These are phyloP conservation scores for Eutypella sp. DNA, from an alignment of 2,329 filamentous ascomycete genomes.

Conservation along the genomic window DNA sequence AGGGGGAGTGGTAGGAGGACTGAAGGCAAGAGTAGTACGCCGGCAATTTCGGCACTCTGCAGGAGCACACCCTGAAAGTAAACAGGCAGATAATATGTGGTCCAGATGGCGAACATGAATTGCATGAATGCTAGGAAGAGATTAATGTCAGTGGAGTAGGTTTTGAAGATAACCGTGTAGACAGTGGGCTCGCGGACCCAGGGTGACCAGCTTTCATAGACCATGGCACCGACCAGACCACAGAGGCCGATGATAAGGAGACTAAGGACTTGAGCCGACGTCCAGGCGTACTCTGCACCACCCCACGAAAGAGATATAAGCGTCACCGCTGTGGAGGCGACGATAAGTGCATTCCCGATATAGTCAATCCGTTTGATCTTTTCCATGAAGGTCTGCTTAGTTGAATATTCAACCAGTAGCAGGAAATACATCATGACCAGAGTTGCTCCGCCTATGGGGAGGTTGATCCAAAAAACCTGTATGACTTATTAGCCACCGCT, in stretches of 20 bases:
- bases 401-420: slow-evolving; percentile 33
- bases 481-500: too few relatives aligned
- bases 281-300: slow-evolving; percentile 33
- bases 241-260: slow-evolving; percentile 35
- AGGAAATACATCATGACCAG: slow-evolving; percentile 23
- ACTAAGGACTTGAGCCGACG: slow-evolving; percentile 27
- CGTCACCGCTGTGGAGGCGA: slow-evolving; percentile 27
- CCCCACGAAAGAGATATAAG: slow-evolving; percentile 35
- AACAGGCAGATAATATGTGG: slow-evolving; percentile 36
- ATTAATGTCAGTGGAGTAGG: slow-evolving; percentile 27
- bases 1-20: slow-evolving; percentile 15
- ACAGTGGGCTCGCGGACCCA: slow-evolving; percentile 29
- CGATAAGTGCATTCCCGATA: slow-evolving; percentile 32
- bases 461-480: slow-evolving; percentile 26
- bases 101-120: slow-evolving; percentile 30
- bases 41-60: slow-evolving; percentile 23
- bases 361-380: slow-evolving; percentile 30
- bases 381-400: slow-evolving; percentile 10
- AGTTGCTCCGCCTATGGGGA: slow-evolving; percentile 27
- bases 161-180: slow-evolving; percentile 38
- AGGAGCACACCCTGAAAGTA: slow-evolving; percentile 39
- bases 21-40: slow-evolving; percentile 23
- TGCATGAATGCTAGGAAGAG: slow-evolving; percentile 33
- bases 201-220: slow-evolving; percentile 25
- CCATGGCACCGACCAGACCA: slow-evolving; percentile 31